phyloP scores from a whole-genome alignment of 208 protist genomes.

The Acanthamoeba sp. region DNA sequence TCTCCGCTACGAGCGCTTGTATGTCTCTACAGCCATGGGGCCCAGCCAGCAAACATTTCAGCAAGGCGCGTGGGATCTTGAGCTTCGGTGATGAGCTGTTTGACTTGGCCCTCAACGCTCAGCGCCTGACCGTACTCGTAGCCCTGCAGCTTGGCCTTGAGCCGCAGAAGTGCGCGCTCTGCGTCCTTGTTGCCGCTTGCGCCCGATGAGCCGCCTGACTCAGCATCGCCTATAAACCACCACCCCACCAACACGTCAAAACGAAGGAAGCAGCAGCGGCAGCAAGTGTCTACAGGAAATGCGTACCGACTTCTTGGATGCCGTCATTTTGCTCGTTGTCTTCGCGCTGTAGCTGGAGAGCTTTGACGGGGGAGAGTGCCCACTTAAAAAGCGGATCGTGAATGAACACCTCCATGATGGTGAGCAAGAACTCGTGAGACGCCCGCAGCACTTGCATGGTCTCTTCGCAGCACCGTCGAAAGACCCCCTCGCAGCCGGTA shows the following conservation, averaged over 20 bases:
- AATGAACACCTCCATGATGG: slow-evolving; percentile 95
- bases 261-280: too few relatives aligned
- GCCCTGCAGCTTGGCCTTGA: slow-evolving; percentile 81
- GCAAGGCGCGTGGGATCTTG: slow-evolving; percentile 65
- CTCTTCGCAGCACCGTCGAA: slow-evolving; percentile 92
- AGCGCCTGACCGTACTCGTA: slow-evolving; percentile 80
- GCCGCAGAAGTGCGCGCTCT: slow-evolving; percentile 77
- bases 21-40: slow-evolving; percentile 76
- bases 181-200: slow-evolving; percentile 80
- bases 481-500: slow-evolving; percentile 93
- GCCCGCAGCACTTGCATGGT: slow-evolving; percentile 92
- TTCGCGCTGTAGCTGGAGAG: slow-evolving; percentile 54
- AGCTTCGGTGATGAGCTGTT: slow-evolving; percentile 80
- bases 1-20: too few relatives aligned
- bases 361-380: slow-evolving; percentile 81
- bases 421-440: slow-evolving; percentile 90
- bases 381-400: slow-evolving; percentile 97
- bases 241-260: too few relatives aligned
- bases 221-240: background rate
- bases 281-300: background rate
- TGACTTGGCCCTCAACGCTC: slow-evolving; percentile 78
- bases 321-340: slow-evolving; percentile 26
- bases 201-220: slow-evolving; percentile 32
- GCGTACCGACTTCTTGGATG: slow-evolving; percentile 28
- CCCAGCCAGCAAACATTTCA: slow-evolving; percentile 80